These are phyloP conservation scores for Collybia mongolica DNA, from an alignment of 768 basidiomycete species.

Conservation along the genomic window DNA sequence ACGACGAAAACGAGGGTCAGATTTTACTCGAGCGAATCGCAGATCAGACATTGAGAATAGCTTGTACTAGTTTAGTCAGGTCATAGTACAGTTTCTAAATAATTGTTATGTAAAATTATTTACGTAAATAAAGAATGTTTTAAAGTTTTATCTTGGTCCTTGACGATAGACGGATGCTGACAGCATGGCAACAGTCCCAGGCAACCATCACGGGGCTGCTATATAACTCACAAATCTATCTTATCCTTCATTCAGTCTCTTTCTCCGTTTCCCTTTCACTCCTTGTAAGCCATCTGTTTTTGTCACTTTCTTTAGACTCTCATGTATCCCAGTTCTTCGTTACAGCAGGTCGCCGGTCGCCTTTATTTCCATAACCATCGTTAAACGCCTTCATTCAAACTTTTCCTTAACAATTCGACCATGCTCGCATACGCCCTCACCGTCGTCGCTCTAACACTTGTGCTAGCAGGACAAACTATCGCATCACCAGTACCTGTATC, in stretches of 20 bases:
- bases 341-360: conserved; percentile 16
- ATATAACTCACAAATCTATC: no score
- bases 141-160: no score
- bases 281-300: background rate
- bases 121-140: no score
- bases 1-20: conserved; percentile 90
- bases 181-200: no score
- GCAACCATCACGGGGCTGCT: no score
- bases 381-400: conserved; percentile 6
- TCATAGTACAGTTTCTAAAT: no score
- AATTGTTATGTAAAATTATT: no score
- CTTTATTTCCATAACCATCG: conserved; percentile 15
- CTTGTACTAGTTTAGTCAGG: no score
- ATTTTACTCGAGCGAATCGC: conserved; percentile 83
- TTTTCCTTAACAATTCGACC: conserved; percentile 22
- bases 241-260: background rate
- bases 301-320: background rate
- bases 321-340: conserved; percentile 12
- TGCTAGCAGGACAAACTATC: conserved; percentile 44
- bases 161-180: no score
- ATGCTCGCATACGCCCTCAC: conserved; percentile 47
- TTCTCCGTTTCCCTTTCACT: conserved; percentile 8
- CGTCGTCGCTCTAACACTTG: conserved; percentile 36
- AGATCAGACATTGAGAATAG: conserved; percentile 62
- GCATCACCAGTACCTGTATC: conserved; percentile 43